Conservation (phyloP, 2,329 filamentous ascomycete species). For the Venturiaceae sp. region DNA sequence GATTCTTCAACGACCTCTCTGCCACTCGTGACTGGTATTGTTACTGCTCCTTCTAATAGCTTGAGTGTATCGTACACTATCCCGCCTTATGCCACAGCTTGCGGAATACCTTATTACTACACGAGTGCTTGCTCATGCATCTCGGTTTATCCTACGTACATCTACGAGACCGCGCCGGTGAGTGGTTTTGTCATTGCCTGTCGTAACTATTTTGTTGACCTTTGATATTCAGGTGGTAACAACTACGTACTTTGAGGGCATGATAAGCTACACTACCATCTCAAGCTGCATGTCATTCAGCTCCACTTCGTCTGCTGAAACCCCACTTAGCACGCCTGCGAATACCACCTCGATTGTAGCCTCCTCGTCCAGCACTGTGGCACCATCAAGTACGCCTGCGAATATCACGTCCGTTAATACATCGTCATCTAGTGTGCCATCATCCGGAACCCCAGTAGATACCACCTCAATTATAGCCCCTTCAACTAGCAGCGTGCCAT, state of each 20-base stretch:
- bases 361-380: neutral
- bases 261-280: neutral
- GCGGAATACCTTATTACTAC: neutral
- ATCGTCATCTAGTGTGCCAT: neutral
- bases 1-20: neutral
- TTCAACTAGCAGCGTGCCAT: neutral
- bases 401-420: too few species aligned
- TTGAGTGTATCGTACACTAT: neutral
- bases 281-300: too few species aligned
- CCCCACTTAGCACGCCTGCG: neutral
- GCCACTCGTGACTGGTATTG: neutral
- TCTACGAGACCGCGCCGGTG: neutral
- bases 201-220: neutral
- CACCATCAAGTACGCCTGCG: too few species aligned
- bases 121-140: neutral
- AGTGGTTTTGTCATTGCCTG: neutral
- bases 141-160: neutral
- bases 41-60: neutral
- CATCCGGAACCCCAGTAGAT: neutral
- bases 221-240: neutral
- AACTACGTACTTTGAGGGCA: neutral
- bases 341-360: neutral
- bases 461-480: neutral
- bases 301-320: neutral
- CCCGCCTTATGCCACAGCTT: neutral